Percentiles rank a stretch among this genome's conserved stretches.
phyloP scores from a whole-genome alignment of 768 basidiomycete genomes.

The Boletus subcaerulescens region DNA sequence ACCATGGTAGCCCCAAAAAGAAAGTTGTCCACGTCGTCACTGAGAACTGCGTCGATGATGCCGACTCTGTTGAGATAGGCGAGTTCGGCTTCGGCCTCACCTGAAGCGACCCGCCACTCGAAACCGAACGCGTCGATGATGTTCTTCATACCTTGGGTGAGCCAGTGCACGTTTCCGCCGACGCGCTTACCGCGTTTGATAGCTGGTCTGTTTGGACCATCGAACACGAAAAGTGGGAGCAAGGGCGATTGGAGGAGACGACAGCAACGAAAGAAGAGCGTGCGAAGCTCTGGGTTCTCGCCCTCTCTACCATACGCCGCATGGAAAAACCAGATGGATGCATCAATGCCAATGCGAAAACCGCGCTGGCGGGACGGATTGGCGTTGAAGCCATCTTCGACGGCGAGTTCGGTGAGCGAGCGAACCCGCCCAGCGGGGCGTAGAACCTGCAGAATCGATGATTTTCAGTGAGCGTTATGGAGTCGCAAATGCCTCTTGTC shows the following conservation, averaged over 20 bases:
- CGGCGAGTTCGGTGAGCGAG: slow-evolving; percentile 74
- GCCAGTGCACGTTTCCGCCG: slow-evolving; percentile 56
- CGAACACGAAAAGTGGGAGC: slow-evolving; percentile 88
- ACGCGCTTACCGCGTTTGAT: slow-evolving; percentile 78
- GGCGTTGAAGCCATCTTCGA: slow-evolving; percentile 69
- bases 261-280: slow-evolving; percentile 82
- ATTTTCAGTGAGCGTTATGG: slow-evolving; percentile 13
- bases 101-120: slow-evolving; percentile 80
- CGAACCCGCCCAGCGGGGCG: slow-evolving; percentile 68
- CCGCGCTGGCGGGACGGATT: slow-evolving; percentile 66
- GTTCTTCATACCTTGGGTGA: slow-evolving; percentile 72
- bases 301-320: slow-evolving; percentile 68
- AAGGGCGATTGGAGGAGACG: slow-evolving; percentile 75
- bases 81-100: slow-evolving; percentile 93
- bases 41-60: slow-evolving; percentile 82
- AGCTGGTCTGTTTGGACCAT: slow-evolving; percentile 80
- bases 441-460: slow-evolving; percentile 44
- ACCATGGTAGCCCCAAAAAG: slow-evolving; percentile 84
- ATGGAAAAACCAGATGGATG: slow-evolving; percentile 80
- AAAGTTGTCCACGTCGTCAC: slow-evolving; percentile 93
- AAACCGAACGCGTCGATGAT: slow-evolving; percentile 80
- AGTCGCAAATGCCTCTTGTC: slow-evolving; percentile 2
- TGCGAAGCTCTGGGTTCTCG: slow-evolving; percentile 84
- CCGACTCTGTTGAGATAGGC: slow-evolving; percentile 82
- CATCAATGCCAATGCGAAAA: slow-evolving; percentile 84